phyloP scores from a whole-genome alignment of 2,329 filamentous ascomycete species.

The Plenodomus biglobosus region DNA sequence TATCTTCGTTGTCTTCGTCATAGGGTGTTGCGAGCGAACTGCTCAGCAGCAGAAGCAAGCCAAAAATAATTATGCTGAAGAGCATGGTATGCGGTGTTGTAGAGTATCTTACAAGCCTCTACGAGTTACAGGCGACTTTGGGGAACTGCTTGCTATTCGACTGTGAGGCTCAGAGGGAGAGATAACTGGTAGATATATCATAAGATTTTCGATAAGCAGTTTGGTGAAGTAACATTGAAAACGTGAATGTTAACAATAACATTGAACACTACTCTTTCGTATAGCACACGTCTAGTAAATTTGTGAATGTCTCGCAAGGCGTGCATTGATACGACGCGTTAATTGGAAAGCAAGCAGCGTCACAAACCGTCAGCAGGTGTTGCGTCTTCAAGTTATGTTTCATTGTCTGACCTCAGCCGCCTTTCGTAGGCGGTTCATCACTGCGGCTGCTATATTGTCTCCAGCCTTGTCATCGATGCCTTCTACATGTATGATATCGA shows the following conservation, averaged over 20 bases:
- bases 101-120: too few species aligned
- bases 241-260: not conserved
- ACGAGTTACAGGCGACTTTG: too few species aligned
- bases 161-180: not conserved
- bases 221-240: not conserved
- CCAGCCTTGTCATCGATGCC: conserved; percentile 70
- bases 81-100: not conserved
- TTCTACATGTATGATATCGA: conserved; percentile 86
- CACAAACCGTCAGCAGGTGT: not conserved
- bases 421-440: conserved; percentile 56
- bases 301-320: not conserved
- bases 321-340: not conserved
- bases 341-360: not conserved
- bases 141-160: too few species aligned
- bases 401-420: conserved; percentile 43
- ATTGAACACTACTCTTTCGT: not conserved
- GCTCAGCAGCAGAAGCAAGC: not conserved
- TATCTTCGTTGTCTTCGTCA: not conserved
- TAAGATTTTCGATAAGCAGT: not conserved
- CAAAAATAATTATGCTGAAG: not conserved
- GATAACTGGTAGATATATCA: too few species aligned
- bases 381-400: not conserved
- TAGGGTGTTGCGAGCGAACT: not conserved
- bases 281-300: not conserved
- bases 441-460: conserved; percentile 76